Evolutionary conservation across 345 rosid species (phyloP).

Genomic region (Reutealis trisperma): DNA sequence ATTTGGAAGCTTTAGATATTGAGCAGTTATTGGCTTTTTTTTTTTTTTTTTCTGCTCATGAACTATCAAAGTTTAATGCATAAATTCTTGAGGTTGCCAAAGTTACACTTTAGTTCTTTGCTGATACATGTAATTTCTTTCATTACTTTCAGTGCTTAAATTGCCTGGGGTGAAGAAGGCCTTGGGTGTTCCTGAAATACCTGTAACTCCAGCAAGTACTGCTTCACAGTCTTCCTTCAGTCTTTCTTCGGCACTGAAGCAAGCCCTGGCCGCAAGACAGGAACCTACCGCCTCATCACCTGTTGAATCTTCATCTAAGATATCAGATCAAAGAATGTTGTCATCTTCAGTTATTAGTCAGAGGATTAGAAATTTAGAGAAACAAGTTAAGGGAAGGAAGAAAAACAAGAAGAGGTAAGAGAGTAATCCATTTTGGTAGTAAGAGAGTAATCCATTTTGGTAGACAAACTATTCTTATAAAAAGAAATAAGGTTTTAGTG

Average conservation of each 20-base stretch:
- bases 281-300: constrained; percentile 33
- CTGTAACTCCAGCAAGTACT: constrained; percentile 39
- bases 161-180: constrained; percentile 65
- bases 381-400: constrained; percentile 76
- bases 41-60: neutral
- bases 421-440: neutral
- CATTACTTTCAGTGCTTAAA: constrained; percentile 53
- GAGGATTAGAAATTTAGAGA: constrained; percentile 73
- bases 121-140: neutral
- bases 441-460: no score
- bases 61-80: neutral
- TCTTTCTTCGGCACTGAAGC: constrained; percentile 59
- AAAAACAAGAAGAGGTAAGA: constrained; percentile 70
- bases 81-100: neutral
- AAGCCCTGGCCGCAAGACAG: constrained; percentile 30
- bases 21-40: neutral
- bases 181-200: constrained; percentile 63
- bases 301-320: constrained; percentile 34
- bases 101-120: no score
- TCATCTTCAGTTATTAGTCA: constrained; percentile 60
- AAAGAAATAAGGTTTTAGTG: neutral
- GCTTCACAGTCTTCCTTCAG: constrained; percentile 45
- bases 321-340: constrained; percentile 40
- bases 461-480: neutral
- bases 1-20: neutral